Conservation (phyloP, 208 protist genomes). For the Leptomonas pyrrhocoris region DNA sequence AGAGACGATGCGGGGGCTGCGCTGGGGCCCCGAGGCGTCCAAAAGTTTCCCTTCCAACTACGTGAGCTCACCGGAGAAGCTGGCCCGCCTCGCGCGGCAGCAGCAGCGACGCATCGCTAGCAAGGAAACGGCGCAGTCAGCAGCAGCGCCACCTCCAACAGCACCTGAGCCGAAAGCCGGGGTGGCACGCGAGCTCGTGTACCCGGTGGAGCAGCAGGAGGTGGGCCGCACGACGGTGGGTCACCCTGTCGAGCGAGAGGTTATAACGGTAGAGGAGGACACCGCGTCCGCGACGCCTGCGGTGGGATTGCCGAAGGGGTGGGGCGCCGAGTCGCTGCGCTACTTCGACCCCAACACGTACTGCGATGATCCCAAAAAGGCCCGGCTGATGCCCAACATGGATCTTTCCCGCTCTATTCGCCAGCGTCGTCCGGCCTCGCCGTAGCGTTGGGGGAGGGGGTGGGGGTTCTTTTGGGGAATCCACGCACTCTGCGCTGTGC, state of each 20-base stretch:
- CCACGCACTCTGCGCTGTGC: no score
- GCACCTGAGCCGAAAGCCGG: background rate
- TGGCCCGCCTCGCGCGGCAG: conserved; percentile 31
- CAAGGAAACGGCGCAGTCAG: conserved; percentile 19
- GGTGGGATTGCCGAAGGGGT: conserved; percentile 56
- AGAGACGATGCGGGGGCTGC: conserved; percentile 14
- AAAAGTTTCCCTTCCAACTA: conserved; percentile 77
- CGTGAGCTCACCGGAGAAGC: conserved; percentile 64
- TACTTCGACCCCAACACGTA: conserved; percentile 86
- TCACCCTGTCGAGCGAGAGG: conserved; percentile 33
- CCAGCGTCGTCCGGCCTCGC: conserved; percentile 19
- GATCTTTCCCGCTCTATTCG: conserved; percentile 20
- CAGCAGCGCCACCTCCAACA: conserved; percentile 9
- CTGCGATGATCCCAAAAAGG: conserved; percentile 75
- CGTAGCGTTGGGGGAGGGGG: background rate
- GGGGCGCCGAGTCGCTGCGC: conserved; percentile 65
- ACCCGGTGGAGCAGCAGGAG: conserved; percentile 6
- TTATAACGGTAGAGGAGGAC: conserved; percentile 33
- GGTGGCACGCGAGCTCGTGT: conserved; percentile 17
- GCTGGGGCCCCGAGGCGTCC: conserved; percentile 75
- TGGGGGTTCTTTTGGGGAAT: background rate
- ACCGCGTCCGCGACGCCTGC: background rate
- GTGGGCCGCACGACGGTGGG: conserved; percentile 40
- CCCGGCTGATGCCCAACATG: conserved; percentile 39
- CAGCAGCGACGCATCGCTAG: conserved; percentile 7